Conservation (phyloP, 2,329 filamentous ascomycete species). For the Xylariaceae sp. region DNA sequence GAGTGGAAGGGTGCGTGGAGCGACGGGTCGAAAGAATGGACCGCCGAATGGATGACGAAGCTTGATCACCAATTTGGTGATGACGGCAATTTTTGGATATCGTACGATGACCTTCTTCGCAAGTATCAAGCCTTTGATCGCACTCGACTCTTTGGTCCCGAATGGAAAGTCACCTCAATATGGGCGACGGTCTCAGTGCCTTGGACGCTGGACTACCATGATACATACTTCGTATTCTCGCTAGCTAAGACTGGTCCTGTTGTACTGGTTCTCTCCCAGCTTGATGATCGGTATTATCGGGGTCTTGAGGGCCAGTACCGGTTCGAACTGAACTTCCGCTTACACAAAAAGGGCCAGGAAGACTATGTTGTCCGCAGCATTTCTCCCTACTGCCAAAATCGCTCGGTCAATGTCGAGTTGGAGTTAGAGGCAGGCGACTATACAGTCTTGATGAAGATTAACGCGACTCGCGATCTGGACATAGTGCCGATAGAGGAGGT, state of each 20-base stretch:
- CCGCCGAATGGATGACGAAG: slow-evolving; percentile 75
- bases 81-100: slow-evolving; percentile 72
- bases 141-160: slow-evolving; percentile 62
- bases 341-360: slow-evolving; percentile 57
- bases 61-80: slow-evolving; percentile 78
- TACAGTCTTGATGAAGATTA: slow-evolving; percentile 76
- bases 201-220: slow-evolving; percentile 63
- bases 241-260: slow-evolving; percentile 57
- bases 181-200: slow-evolving; percentile 62
- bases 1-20: slow-evolving; percentile 86
- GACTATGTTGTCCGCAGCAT: slow-evolving; percentile 64
- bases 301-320: slow-evolving; percentile 63
- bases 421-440: slow-evolving; percentile 78
- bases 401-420: slow-evolving; percentile 79
- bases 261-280: slow-evolving; percentile 63
- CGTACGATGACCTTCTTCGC: slow-evolving; percentile 63
- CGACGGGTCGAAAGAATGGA: slow-evolving; percentile 87
- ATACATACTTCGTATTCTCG: slow-evolving; percentile 60
- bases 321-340: slow-evolving; percentile 60
- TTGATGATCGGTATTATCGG: slow-evolving; percentile 64
- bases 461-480: slow-evolving; percentile 64
- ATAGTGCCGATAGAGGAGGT: slow-evolving; percentile 67
- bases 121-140: slow-evolving; percentile 66
- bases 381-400: slow-evolving; percentile 65
- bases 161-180: slow-evolving; percentile 57